These are phyloP conservation scores for Exophiala lecanii-corni DNA, from an alignment of 2,329 filamentous ascomycete species.

Conservation along the genomic window DNA sequence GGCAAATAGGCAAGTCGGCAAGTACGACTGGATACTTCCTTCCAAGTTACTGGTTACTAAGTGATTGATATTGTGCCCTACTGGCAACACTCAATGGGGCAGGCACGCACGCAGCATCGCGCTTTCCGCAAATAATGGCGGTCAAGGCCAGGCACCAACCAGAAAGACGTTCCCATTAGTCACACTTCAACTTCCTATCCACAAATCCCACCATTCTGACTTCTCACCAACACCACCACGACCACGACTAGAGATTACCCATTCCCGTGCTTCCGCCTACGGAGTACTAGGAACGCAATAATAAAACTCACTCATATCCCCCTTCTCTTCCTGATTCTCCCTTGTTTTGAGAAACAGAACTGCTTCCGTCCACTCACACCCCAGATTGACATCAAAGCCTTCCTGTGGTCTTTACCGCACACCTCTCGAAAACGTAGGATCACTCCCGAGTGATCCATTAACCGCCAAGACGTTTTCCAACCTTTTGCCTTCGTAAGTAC, in stretches of 20 bases:
- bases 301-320: background rate
- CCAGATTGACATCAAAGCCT: no score
- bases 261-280: background rate
- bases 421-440: slow-evolving; percentile 16
- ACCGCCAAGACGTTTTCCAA: slow-evolving; percentile 98
- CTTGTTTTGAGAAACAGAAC: no score
- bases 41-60: no score
- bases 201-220: background rate
- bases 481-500: slow-evolving; percentile 86
- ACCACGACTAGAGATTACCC: no score
- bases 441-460: slow-evolving; percentile 29
- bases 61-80: no score
- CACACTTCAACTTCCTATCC: background rate
- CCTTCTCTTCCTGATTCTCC: background rate
- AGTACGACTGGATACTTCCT: no score
- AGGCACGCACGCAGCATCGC: no score
- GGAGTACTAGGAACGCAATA: background rate
- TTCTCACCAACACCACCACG: background rate
- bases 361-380: no score
- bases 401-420: slow-evolving; percentile 12
- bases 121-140: no score
- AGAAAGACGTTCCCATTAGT: slow-evolving; percentile 9
- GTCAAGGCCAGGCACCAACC: slow-evolving; percentile 5
- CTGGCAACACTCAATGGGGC: no score
- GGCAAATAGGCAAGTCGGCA: no score